These are phyloP conservation scores for Termitomyces sp. DNA, from an alignment of 1,284 basidiomycete genomes.

Conservation along the genomic window DNA sequence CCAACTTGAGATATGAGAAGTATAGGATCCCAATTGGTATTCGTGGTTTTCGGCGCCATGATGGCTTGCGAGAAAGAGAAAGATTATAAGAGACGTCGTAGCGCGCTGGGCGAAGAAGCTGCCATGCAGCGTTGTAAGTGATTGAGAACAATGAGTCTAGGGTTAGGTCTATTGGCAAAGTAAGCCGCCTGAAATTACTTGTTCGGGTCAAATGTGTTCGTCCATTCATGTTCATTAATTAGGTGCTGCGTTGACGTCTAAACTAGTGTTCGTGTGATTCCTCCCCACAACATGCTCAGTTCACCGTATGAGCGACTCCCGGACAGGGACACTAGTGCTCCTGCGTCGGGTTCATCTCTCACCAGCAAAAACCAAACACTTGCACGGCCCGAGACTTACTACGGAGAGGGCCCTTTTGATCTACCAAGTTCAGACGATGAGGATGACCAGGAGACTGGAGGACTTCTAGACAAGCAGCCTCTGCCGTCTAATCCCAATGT, in stretches of 20 bases:
- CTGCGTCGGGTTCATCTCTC: slow-evolving; percentile 5
- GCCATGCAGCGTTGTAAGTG: slow-evolving; percentile 17
- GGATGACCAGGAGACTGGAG: slow-evolving; percentile 55
- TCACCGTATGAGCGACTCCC: slow-evolving; percentile 16
- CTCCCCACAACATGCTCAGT: slow-evolving; percentile 6
- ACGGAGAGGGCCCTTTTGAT: slow-evolving; percentile 67
- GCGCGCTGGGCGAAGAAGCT: neutral
- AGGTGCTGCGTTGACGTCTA: neutral
- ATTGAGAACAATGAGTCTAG: slow-evolving; percentile 17
- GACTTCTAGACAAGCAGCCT: slow-evolving; percentile 36
- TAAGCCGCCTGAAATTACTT: too few relatives aligned
- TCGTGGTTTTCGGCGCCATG: slow-evolving; percentile 26
- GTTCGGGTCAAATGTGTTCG: neutral
- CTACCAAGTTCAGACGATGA: slow-evolving; percentile 69
- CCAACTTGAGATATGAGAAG: slow-evolving; percentile 65
- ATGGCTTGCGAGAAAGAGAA: neutral
- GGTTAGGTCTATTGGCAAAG: slow-evolving; percentile 15
- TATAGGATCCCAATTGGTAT: slow-evolving; percentile 68
- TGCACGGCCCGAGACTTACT: slow-evolving; percentile 46
- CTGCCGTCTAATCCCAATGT: slow-evolving; percentile 26
- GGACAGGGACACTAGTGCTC: neutral
- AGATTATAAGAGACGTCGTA: neutral
- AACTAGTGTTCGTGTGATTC: slow-evolving; percentile 2
- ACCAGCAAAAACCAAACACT: slow-evolving; percentile 15
- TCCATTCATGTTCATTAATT: neutral